Evolutionary conservation across 179 eudicot genomes (phyloP).

Genomic region (Gypsophila paniculata): DNA sequence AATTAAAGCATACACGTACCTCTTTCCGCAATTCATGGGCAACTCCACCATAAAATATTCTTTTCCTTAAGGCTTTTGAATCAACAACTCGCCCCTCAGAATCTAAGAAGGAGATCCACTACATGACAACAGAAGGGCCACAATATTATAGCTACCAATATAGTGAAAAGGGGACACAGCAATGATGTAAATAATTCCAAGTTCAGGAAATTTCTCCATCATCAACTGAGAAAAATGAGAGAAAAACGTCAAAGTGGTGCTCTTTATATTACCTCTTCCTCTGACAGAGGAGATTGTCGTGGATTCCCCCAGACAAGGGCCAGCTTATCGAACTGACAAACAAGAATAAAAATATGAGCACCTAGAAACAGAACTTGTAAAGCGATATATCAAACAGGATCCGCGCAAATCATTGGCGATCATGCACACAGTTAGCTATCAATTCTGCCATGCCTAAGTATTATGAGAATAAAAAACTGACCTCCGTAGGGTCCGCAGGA

Average conservation of each 20-base stretch:
- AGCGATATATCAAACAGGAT: not conserved
- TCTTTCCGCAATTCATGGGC: conserved; percentile 68
- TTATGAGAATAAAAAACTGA: conserved; percentile 25
- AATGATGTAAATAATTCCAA: not conserved
- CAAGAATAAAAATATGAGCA: conserved; percentile 18
- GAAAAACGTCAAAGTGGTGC: not conserved
- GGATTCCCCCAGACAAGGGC: conserved; percentile 86
- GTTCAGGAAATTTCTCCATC: not conserved
- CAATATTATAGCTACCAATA: not conserved
- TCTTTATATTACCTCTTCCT: conserved; percentile 82
- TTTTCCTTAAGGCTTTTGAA: conserved; percentile 62
- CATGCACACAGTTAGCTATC: not conserved
- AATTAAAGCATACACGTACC: conserved; percentile 38
- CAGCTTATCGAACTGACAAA: conserved; percentile 66
- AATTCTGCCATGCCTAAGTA: not conserved
- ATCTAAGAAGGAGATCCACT: conserved; percentile 80
- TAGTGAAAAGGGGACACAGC: not conserved
- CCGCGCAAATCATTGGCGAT: not conserved
- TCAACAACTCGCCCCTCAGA: conserved; percentile 77
- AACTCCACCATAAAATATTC: conserved; percentile 89
- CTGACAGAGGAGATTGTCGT: conserved; percentile 67
- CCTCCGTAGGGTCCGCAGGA: conserved; percentile 74
- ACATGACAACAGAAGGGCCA: conserved; percentile 25
- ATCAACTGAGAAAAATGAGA: conserved; percentile 4
- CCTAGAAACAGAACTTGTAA: not conserved